These are phyloP conservation scores for Jatropha curcas DNA, from an alignment of 345 rosid genomes.

Conservation along the genomic window DNA sequence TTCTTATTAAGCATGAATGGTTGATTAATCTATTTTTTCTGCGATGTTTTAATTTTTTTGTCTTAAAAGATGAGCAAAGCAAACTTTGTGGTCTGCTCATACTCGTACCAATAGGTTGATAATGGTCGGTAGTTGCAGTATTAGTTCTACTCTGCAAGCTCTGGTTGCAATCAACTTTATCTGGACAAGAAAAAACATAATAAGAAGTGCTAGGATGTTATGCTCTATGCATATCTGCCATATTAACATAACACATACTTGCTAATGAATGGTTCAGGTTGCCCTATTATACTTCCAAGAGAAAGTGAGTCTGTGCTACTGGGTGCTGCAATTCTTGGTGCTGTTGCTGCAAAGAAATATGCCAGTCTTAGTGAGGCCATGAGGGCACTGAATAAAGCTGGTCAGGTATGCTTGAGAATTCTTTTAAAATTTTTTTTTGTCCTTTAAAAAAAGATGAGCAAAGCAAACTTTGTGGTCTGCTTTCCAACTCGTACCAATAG, in stretches of 20 bases:
- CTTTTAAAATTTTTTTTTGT: no score
- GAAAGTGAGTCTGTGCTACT: conserved; percentile 86
- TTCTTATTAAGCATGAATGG: neutral
- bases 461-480: no score
- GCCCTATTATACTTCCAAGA: conserved; percentile 81
- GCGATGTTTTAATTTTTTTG: neutral
- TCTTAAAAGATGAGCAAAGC: neutral
- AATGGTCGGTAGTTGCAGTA: neutral
- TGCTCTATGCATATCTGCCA: neutral
- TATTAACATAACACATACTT: neutral
- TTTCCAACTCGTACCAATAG: no score
- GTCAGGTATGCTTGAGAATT: conserved; percentile 52
- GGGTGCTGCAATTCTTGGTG: conserved; percentile 95
- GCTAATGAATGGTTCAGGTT: conserved; percentile 48
- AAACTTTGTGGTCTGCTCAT: neutral
- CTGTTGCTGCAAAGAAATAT: conserved; percentile 75
- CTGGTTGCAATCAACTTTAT: neutral
- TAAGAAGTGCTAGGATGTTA: neutral
- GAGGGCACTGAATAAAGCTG: conserved; percentile 85
- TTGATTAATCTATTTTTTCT: neutral
- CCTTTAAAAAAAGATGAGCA: no score
- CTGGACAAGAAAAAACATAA: neutral
- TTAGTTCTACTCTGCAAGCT: neutral
- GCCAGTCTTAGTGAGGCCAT: conserved; percentile 71
- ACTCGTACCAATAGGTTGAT: neutral